These are phyloP conservation scores for Solanum sejunctum DNA, from an alignment of 257 asterid genomes.

Conservation along the genomic window DNA sequence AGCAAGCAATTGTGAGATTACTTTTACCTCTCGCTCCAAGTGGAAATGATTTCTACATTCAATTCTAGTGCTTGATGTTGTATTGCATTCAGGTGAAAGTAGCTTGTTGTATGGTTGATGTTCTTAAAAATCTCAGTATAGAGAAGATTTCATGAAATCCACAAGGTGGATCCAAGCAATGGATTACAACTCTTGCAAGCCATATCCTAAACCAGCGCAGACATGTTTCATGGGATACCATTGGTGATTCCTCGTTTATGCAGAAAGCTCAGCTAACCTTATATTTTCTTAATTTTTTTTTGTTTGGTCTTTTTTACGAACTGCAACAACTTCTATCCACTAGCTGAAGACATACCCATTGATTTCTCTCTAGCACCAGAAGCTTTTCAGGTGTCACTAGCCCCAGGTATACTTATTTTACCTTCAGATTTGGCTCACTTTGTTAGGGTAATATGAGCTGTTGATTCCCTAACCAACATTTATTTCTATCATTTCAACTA, in stretches of 20 bases:
- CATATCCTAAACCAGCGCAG: slow-evolving; percentile 73
- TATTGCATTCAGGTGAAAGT: slow-evolving; percentile 50
- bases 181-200: slow-evolving; percentile 72
- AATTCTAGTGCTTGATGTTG: background rate
- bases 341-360: slow-evolving; percentile 73
- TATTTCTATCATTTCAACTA: background rate
- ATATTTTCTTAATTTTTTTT: background rate
- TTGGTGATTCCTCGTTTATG: background rate
- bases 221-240: slow-evolving; percentile 19
- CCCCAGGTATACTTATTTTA: slow-evolving; percentile 74
- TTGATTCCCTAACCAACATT: background rate
- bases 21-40: background rate
- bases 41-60: background rate
- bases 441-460: slow-evolving; percentile 41
- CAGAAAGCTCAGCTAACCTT: background rate
- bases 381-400: slow-evolving; percentile 51
- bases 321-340: slow-evolving; percentile 87
- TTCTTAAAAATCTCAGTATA: slow-evolving; percentile 84
- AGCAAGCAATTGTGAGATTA: background rate
- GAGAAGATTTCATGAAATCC: slow-evolving; percentile 87
- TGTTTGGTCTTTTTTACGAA: background rate
- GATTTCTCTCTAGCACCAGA: slow-evolving; percentile 74
- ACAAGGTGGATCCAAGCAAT: slow-evolving; percentile 74
- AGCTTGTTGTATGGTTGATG: slow-evolving; percentile 79
- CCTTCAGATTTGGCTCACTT: slow-evolving; percentile 91